Conservation (phyloP, 805 yeast genomes). For the Cyberlindnera saturnus region DNA sequence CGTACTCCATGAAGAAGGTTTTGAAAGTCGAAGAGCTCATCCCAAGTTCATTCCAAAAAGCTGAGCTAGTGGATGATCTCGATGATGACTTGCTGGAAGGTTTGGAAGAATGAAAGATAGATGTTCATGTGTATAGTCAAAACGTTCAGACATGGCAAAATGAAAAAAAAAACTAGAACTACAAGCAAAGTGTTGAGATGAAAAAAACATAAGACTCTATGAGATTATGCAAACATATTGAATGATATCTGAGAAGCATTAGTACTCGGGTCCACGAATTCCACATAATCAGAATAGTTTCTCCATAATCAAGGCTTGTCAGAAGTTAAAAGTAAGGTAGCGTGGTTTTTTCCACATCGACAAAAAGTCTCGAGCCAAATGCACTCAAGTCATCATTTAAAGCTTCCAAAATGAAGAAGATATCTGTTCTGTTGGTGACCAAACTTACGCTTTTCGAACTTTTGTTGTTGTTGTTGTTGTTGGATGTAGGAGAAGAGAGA, state of each 20-base stretch:
- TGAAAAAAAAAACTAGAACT: too few species aligned
- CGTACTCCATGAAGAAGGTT: conserved; percentile 84
- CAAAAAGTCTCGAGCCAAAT: conserved; percentile 98
- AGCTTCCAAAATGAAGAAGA: neutral
- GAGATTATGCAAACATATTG: too few species aligned
- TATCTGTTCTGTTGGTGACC: neutral
- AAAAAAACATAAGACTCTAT: neutral
- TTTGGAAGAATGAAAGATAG: conserved; percentile 11
- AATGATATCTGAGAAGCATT: conserved; percentile 5
- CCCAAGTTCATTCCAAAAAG: conserved; percentile 50
- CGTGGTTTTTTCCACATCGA: conserved; percentile 98
- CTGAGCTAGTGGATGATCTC: conserved; percentile 50
- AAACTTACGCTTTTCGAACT: neutral
- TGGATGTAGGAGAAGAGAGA: too few species aligned
- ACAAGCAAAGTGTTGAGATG: neutral
- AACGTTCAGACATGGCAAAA: neutral
- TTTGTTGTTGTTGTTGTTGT: too few species aligned
- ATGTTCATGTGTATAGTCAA: neutral
- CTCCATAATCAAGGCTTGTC: conserved; percentile 26
- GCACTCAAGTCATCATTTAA: conserved; percentile 59
- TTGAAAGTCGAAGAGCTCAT: conserved; percentile 54
- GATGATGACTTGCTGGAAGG: conserved; percentile 39
- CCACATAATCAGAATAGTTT: neutral
- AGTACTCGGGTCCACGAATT: conserved; percentile 3
- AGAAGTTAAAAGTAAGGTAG: conserved; percentile 82